Base-by-base conservation (phyloP, 352 stramenopile species). In the Pythium sukuiense region DNA sequence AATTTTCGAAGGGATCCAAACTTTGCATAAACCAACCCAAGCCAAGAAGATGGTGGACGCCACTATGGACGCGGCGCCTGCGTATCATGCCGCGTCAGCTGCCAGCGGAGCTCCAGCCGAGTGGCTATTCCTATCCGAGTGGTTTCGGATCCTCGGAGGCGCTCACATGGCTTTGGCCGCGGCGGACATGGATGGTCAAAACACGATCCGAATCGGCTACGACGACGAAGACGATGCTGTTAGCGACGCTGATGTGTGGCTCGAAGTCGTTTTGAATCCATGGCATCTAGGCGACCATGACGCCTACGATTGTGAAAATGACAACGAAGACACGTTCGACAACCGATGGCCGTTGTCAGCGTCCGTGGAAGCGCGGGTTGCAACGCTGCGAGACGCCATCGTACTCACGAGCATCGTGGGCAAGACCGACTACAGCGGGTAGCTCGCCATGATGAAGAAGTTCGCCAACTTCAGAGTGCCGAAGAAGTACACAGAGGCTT, bases 381-480 rank as follows among this genome's bases (percentile, higher is more conserved):
- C 39, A 16, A 6, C 7, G 14, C 83, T 41, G 26, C 80, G 45
- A n/a, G 58, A 63, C 20, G 58, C 58, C 3, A 63, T 63, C 20
- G 26, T 46, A 3, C 20, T 57, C 46, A 52, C 59, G 26, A 58
- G 32, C 33, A 5, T 64, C 32, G 59, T 64, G 6, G 59, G 46
- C n/a, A 27, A 48, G 46, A n/a, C 35, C 46, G 45, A 63, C 43
- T 55, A 49, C 30, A 18, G 35, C 6, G 30, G 16, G 16, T 63
- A 45, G 58, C 30, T 35, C 45, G 58, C 5, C 1, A 55, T 63
- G 45, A 30, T 56, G 29, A 33, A 29, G 11, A 7, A 39, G 8
- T 29, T 32, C 9, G n/a, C n/a, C 6, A 4, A 12, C 20, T 2
- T 49, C 2, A 14, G 5, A 6, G 2, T 49, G 2, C 58, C 58